Evolutionary conservation across 345 rosid species (phyloP).

Genomic region (Moringa oleifera): DNA sequence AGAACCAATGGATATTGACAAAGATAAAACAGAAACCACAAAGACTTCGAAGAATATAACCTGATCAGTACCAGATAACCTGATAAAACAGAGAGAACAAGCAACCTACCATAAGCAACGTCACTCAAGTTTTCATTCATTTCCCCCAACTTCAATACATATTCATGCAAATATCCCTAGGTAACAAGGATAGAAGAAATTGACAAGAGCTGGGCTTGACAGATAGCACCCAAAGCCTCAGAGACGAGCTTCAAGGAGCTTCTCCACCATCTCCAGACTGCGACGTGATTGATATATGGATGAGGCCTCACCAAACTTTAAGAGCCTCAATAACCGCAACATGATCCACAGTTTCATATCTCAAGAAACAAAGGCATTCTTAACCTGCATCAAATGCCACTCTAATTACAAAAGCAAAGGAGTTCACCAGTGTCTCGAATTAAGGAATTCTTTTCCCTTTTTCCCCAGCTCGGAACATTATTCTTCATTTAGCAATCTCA

Average conservation of each 20-base stretch:
- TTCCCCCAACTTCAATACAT: not conserved
- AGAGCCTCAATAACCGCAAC: slow-evolving; percentile 1
- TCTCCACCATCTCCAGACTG: not conserved
- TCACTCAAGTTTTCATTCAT: not conserved
- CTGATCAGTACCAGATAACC: too few relatives aligned
- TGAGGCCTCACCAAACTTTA: not conserved
- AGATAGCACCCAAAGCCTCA: not conserved
- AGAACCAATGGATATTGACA: too few relatives aligned
- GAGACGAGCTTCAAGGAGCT: slow-evolving; percentile 9
- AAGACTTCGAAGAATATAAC: too few relatives aligned
- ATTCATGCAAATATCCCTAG: not conserved
- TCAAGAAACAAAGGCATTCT: not conserved
- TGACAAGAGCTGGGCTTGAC: not conserved
- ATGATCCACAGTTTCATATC: not conserved
- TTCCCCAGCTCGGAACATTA: not conserved
- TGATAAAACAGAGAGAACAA: not conserved
- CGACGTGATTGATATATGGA: slow-evolving; percentile 9
- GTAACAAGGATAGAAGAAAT: not conserved
- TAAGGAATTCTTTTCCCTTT: not conserved
- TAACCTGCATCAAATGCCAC: not conserved
- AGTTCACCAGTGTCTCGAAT: not conserved
- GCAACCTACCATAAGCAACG: not conserved
- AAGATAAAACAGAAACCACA: too few relatives aligned
- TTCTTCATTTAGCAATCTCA: not conserved
- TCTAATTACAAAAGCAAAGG: not conserved